These are phyloP conservation scores for Blastobotrys americana DNA, from an alignment of 805 yeast genomes.

Conservation along the genomic window DNA sequence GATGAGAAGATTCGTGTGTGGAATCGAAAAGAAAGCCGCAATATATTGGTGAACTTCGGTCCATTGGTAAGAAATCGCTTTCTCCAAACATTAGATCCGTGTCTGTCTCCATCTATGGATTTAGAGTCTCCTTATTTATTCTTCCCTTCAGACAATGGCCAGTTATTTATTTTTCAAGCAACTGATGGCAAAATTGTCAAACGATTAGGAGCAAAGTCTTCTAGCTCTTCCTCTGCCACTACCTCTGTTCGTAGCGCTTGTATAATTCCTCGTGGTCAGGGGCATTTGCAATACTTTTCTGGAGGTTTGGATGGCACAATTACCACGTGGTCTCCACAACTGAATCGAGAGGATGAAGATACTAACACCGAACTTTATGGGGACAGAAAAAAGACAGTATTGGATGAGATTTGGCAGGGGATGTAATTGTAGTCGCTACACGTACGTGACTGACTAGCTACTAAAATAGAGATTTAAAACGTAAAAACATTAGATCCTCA, in stretches of 20 bases:
- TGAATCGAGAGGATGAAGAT: conserved; percentile 11
- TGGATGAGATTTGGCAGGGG: conserved; percentile 13
- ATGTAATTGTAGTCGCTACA: neutral
- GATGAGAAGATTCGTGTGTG: conserved; percentile 79
- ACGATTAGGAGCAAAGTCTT: conserved; percentile 33
- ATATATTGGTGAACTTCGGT: conserved; percentile 67
- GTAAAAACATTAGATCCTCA: neutral
- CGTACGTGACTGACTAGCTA: neutral
- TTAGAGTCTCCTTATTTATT: conserved; percentile 51
- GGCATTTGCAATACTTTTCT: conserved; percentile 41
- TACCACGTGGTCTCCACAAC: conserved; percentile 44
- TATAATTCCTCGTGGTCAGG: conserved; percentile 42
- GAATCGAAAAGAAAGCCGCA: conserved; percentile 52
- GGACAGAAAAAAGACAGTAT: conserved; percentile 10
- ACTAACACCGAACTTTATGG: conserved; percentile 5
- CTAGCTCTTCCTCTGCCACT: conserved; percentile 32
- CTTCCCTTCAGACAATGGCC: conserved; percentile 73
- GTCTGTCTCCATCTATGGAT: conserved; percentile 46
- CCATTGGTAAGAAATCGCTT: conserved; percentile 64
- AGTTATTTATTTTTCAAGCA: conserved; percentile 50
- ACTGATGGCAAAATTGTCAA: conserved; percentile 57
- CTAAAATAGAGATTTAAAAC: neutral
- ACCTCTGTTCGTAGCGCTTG: conserved; percentile 44
- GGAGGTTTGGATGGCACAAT: conserved; percentile 68
- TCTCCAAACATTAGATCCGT: conserved; percentile 49